Evolutionary conservation across 83 land plant genomes (phyloP).

Genomic region (Diphasiastrum complanatum): DNA sequence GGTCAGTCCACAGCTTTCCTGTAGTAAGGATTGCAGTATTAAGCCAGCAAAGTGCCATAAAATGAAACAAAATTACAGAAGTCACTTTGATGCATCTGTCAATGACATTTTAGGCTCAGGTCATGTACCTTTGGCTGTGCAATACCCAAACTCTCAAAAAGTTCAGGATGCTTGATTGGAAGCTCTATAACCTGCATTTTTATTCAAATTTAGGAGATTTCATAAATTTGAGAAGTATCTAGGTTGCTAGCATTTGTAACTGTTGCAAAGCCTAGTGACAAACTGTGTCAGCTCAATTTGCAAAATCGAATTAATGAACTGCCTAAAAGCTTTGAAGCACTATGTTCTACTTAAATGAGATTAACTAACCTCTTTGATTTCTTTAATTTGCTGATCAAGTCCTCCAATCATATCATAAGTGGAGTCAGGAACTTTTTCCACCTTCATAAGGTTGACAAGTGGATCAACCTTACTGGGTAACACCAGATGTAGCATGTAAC

Average conservation of each 20-base stretch:
- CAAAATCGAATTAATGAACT: too few species aligned
- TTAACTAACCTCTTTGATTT: constrained; percentile 80
- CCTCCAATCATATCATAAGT: constrained; percentile 99
- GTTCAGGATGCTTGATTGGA: constrained; percentile 94
- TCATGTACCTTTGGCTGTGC: constrained; percentile 87
- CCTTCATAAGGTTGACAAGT: constrained; percentile 94
- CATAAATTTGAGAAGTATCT: too few species aligned
- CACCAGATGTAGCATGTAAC: constrained; percentile 79
- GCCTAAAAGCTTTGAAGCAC: too few species aligned
- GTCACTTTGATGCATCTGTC: too few species aligned
- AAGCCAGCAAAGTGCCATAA: too few species aligned
- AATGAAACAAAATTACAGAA: background rate
- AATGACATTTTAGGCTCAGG: background rate
- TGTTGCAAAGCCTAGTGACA: too few species aligned
- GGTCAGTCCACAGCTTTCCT: too few species aligned
- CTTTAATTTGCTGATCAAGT: constrained; percentile 96
- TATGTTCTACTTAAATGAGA: background rate
- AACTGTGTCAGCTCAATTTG: too few species aligned
- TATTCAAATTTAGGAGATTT: too few species aligned
- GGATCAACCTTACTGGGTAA: constrained; percentile 98
- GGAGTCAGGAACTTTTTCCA: constrained; percentile 97
- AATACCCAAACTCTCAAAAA: constrained; percentile 94
- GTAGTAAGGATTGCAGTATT: too few species aligned
- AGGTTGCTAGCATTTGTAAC: too few species aligned
- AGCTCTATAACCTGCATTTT: constrained; percentile 85